These are phyloP conservation scores for Lachnellula willkommii DNA, from an alignment of 2,329 filamentous ascomycete species.

Conservation along the genomic window DNA sequence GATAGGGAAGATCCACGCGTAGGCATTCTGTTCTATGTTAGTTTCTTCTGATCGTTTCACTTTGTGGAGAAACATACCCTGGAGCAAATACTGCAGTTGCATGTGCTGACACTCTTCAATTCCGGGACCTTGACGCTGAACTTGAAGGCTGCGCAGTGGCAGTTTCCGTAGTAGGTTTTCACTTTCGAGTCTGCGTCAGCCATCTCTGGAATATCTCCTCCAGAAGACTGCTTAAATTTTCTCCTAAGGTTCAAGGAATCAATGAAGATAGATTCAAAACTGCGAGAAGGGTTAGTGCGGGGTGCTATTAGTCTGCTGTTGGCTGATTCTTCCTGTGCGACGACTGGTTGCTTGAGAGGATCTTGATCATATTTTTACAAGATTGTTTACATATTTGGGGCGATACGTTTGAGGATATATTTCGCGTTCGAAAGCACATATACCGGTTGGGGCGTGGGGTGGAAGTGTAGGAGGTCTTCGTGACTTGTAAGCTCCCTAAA, in stretches of 20 bases:
- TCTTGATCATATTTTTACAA: too few species aligned
- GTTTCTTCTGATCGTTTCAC: neutral
- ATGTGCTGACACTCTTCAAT: conserved; percentile 49
- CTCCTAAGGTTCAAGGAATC: neutral
- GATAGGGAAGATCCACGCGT: conserved; percentile 35
- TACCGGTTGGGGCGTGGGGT: too few species aligned
- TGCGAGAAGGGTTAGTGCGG: too few species aligned
- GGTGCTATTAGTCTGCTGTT: too few species aligned
- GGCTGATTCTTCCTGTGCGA: too few species aligned
- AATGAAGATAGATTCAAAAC: too few species aligned
- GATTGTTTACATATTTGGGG: too few species aligned
- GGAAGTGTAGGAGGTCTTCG: too few species aligned
- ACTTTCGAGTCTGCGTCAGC: neutral
- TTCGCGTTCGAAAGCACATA: too few species aligned
- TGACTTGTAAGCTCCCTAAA: too few species aligned
- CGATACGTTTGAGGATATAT: too few species aligned
- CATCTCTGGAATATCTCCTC: neutral
- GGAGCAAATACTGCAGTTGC: conserved; percentile 62
- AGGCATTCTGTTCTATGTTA: conserved; percentile 14
- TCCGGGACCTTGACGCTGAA: conserved; percentile 50
- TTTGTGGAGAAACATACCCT: conserved; percentile 3
- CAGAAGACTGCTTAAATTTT: neutral
- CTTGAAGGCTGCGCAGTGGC: conserved; percentile 50
- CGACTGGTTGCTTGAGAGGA: too few species aligned
- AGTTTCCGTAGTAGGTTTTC: conserved; percentile 44